Evolutionary conservation across 768 basidiomycete genomes (phyloP).

Genomic region (Austroboletus eburneus): DNA sequence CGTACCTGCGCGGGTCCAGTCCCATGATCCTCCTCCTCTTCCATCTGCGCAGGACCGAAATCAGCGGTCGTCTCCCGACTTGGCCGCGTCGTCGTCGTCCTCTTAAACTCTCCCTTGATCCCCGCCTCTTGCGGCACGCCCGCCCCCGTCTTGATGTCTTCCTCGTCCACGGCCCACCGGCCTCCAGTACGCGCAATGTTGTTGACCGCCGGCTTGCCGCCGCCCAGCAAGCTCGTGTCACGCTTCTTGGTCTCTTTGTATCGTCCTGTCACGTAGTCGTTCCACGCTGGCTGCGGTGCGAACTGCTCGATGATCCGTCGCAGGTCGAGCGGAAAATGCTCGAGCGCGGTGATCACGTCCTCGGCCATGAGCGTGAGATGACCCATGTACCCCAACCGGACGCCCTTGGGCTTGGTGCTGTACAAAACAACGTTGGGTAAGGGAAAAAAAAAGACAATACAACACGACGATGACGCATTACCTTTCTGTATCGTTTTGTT

Average conservation of each 20-base stretch:
- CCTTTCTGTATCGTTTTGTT: constrained; percentile 73
- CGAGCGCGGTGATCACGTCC: constrained; percentile 86
- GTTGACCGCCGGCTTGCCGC: constrained; percentile 68
- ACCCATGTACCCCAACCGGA: constrained; percentile 93
- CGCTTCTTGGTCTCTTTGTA: constrained; percentile 84
- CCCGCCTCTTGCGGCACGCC: constrained; percentile 24
- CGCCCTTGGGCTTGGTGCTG: constrained; percentile 69
- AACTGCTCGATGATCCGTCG: constrained; percentile 57
- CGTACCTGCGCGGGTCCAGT: constrained; percentile 45
- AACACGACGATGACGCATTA: constrained; percentile 34
- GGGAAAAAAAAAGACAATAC: neutral
- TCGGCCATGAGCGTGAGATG: constrained; percentile 94
- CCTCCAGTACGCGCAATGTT: constrained; percentile 29
- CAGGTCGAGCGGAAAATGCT: constrained; percentile 81
- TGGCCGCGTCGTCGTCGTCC: constrained; percentile 41
- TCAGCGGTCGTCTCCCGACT: constrained; percentile 55
- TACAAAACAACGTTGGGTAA: neutral
- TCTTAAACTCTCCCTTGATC: constrained; percentile 55
- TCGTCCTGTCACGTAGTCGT: constrained; percentile 80
- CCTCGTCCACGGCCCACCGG: constrained; percentile 73
- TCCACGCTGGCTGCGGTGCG: constrained; percentile 81
- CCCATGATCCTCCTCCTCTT: constrained; percentile 43
- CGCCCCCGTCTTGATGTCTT: constrained; percentile 34
- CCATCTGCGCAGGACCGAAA: constrained; percentile 54
- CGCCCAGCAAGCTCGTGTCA: constrained; percentile 78